phyloP scores from a whole-genome alignment of 1,284 basidiomycete species.

The Sporisorium exsertum region DNA sequence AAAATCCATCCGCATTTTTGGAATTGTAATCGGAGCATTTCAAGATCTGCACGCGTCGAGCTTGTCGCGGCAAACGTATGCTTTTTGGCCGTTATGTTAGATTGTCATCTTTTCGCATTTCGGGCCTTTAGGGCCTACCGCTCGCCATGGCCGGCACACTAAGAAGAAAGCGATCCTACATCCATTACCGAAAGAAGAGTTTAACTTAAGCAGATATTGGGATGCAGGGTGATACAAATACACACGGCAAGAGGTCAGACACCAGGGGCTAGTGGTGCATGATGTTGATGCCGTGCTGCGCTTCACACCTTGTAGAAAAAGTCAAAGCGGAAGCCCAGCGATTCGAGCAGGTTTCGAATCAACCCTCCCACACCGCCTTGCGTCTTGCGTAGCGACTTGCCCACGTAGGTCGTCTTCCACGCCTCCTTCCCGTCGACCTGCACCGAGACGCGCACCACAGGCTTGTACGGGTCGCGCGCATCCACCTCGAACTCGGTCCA shows the following conservation, averaged over 20 bases:
- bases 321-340: conserved; percentile 63
- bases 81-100: not conserved
- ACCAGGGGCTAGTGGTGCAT: not conserved
- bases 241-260: not conserved
- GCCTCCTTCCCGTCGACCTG: conserved; percentile 77
- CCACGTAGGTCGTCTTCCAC: conserved; percentile 72
- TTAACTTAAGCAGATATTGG: conserved; percentile 12
- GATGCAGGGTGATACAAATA: conserved; percentile 14
- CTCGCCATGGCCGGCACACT: not conserved
- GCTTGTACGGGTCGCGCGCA: conserved; percentile 75
- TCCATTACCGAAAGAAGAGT: not conserved
- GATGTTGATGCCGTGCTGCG: not conserved
- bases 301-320: conserved; percentile 43
- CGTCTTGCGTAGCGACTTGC: conserved; percentile 62
- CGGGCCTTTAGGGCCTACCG: not conserved
- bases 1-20: conserved; percentile 14
- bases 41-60: conserved; percentile 16
- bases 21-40: conserved; percentile 1
- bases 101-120: not conserved
- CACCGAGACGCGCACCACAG: conserved; percentile 72
- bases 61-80: conserved; percentile 4
- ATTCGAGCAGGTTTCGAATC: conserved; percentile 65
- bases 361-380: conserved; percentile 62
- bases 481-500: conserved; percentile 80
- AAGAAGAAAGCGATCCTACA: conserved; percentile 1